Base-by-base conservation (phyloP, 2,329 filamentous ascomycete species). In the Fusarium mexicanum region DNA sequence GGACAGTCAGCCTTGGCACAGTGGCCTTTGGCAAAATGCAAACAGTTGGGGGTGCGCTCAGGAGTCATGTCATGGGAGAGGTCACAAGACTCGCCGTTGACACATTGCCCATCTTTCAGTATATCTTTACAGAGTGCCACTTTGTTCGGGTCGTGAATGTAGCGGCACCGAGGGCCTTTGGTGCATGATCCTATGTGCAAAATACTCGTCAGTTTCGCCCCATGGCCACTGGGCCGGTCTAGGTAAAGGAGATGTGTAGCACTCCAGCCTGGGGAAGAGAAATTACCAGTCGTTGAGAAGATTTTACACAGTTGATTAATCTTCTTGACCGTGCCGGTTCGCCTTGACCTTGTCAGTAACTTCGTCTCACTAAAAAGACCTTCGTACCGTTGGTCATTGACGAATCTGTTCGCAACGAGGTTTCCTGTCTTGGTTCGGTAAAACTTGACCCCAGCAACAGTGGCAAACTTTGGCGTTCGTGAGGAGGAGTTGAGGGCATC, bases 71-170 rank as follows among this genome's bases (percentile, higher is more conserved):
- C 92, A 88, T 98, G 96, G 73, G 95, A 98, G 69, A 98, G 89
- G 84, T 97, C 94, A 88, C 96, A 99, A 79, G 88, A 88, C 79
- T 92, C 89, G 83, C 94, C 94, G 81, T 90, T 90, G 77, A 87
- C 85, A 85, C 96, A 99, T 78, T 89, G 87, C 80, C 93, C 92
- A 80, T 93, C 95, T 79, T 92, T 91, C 61, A 98, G 87, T 81
- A 93, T 95, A 61, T 94, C 91, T 83, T 94, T 96, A 90, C 96
- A 99, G 64, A 96, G 91, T 64, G 96, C 94, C 79, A 97, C 94
- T 84, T 94, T 97, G 80, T 90, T 87, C 47, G 93, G 90, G 80
- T 99, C 94, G 86, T 99, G 96, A 57, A 91, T 86, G 80, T 93
- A 96, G 63, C 89, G 92, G 83, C 96, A 99, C 54, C 85, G 86